Conservation (phyloP, 805 yeast species). For the Hanseniaspora jakobsenii region DNA sequence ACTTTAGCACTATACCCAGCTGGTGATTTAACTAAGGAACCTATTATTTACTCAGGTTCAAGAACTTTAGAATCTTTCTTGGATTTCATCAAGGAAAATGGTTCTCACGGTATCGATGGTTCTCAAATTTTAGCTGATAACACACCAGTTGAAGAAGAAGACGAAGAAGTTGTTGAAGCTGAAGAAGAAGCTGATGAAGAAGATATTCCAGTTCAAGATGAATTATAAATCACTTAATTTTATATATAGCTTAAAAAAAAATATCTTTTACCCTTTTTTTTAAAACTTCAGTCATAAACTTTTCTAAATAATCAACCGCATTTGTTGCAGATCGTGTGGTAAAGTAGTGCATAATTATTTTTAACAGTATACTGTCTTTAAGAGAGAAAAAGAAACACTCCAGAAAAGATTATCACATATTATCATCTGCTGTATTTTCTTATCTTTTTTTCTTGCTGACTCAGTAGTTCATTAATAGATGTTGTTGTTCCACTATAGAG, state of each 20-base stretch:
- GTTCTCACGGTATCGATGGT: constrained; percentile 53
- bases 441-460: not conserved
- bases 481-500: too few relatives aligned
- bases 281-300: too few relatives aligned
- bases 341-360: too few relatives aligned
- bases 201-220: constrained; percentile 26
- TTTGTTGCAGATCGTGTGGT: too few relatives aligned
- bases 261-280: too few relatives aligned
- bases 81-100: constrained; percentile 57
- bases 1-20: constrained; percentile 87
- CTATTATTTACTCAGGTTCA: constrained; percentile 52
- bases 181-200: constrained; percentile 19
- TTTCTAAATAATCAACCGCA: too few relatives aligned
- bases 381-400: too few relatives aligned
- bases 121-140: constrained; percentile 25
- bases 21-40: constrained; percentile 47
- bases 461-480: too few relatives aligned
- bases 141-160: constrained; percentile 18
- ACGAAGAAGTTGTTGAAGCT: constrained; percentile 16
- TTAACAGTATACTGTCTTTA: too few relatives aligned
- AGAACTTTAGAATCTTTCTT: constrained; percentile 66
- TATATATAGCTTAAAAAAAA: not conserved
- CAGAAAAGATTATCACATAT: too few relatives aligned
- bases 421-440: not conserved
- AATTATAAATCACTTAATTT: constrained; percentile 20